These are phyloP conservation scores for Thelonectria discophora DNA, from an alignment of 2,329 filamentous ascomycete genomes.

Conservation along the genomic window DNA sequence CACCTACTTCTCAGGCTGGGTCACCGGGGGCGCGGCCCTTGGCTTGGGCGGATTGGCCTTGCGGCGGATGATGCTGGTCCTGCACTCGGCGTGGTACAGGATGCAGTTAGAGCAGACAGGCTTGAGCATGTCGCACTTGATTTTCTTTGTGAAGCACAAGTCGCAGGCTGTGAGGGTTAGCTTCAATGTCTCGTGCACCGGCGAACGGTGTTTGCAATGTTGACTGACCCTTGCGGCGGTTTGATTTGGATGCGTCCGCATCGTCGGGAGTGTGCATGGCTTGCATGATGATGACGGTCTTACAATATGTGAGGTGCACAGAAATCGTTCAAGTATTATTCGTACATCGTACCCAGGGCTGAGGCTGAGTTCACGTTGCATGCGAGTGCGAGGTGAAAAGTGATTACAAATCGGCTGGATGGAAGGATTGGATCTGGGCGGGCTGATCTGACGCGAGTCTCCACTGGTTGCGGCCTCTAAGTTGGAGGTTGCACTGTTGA, in stretches of 20 bases:
- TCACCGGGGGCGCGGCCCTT: conserved; percentile 19
- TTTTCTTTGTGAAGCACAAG: conserved; percentile 57
- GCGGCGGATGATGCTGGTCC: conserved; percentile 39
- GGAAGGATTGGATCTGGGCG: background rate
- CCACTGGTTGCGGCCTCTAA: background rate
- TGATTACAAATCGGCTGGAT: conserved; percentile 35
- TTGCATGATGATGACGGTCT: background rate
- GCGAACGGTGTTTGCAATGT: no score
- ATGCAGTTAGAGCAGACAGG: conserved; percentile 55
- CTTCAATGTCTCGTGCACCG: no score
- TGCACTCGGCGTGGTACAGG: conserved; percentile 53
- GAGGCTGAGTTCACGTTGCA: background rate
- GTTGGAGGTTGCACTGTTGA: no score
- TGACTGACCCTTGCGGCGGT: conserved; percentile 38
- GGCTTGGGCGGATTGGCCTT: conserved; percentile 37
- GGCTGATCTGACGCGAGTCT: background rate
- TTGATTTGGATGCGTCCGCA: conserved; percentile 26
- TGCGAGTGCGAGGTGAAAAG: background rate
- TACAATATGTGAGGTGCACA: no score
- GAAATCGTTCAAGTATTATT: background rate
- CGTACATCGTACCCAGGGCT: background rate
- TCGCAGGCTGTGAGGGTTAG: conserved; percentile 48
- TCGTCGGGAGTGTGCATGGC: conserved; percentile 25
- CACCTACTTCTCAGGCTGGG: background rate
- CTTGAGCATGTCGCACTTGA: conserved; percentile 56